A percentile compares a stretch with the other conserved stretches of the same genome.
Conservation (phyloP, 352 stramenopile species). For the Peronosclerospora sorghi region DNA sequence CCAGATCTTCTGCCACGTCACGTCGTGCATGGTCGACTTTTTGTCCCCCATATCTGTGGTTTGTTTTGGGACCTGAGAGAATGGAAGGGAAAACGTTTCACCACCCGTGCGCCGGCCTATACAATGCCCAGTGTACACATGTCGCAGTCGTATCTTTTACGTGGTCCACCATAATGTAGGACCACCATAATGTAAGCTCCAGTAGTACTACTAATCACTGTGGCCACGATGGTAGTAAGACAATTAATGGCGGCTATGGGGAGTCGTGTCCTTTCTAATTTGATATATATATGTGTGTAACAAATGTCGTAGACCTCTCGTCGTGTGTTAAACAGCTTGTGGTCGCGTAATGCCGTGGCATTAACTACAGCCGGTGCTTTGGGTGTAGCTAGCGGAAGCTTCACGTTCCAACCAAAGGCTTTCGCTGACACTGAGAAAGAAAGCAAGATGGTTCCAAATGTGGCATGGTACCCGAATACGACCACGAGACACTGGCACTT, state of each 20-base stretch:
- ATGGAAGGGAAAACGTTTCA: neutral
- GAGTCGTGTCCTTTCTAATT: neutral
- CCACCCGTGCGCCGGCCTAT: slow-evolving; percentile 7
- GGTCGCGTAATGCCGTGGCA: slow-evolving; percentile 12
- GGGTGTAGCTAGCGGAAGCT: slow-evolving; percentile 23
- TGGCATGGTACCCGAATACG: slow-evolving; percentile 61
- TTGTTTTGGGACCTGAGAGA: neutral
- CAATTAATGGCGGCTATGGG: too few species aligned
- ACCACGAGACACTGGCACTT: slow-evolving; percentile 85
- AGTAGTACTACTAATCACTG: too few species aligned
- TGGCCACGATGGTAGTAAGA: too few species aligned
- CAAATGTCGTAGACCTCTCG: slow-evolving; percentile 25
- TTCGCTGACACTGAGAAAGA: slow-evolving; percentile 6
- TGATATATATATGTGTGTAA: slow-evolving; percentile 1
- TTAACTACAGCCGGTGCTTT: slow-evolving; percentile 26
- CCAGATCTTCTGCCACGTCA: slow-evolving; percentile 86
- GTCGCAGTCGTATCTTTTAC: too few species aligned
- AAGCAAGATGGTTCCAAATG: slow-evolving; percentile 9
- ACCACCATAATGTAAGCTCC: too few species aligned
- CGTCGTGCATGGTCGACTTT: slow-evolving; percentile 75
- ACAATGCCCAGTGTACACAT: too few species aligned
- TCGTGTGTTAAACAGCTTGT: slow-evolving; percentile 12
- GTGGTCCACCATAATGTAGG: too few species aligned
- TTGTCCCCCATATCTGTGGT: slow-evolving; percentile 31
- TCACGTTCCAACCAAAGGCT: slow-evolving; percentile 7